Evolutionary conservation across 1,139 yeast species (phyloP).

Genomic region (Geotrichum restrictum): DNA sequence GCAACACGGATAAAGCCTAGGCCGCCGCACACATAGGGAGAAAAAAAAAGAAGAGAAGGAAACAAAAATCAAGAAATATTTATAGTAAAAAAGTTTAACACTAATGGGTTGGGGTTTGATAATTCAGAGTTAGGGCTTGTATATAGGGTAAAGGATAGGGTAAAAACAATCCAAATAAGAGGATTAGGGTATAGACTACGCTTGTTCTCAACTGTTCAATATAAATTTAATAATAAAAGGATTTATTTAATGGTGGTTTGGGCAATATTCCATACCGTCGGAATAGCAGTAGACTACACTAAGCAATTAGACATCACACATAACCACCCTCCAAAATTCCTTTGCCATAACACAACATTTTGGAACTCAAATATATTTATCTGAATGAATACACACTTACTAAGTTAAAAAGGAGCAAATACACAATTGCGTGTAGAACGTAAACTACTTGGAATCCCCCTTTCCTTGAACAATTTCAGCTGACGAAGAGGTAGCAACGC

Average conservation of each 20-base stretch:
- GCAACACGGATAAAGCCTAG: slow-evolving; percentile 69
- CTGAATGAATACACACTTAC: too few relatives aligned
- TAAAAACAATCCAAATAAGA: background rate
- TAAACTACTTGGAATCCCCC: background rate
- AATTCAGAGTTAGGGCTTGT: background rate
- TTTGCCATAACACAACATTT: background rate
- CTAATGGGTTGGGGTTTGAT: background rate
- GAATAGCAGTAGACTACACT: too few relatives aligned
- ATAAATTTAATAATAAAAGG: too few relatives aligned
- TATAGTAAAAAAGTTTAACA: background rate
- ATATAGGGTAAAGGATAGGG: too few relatives aligned
- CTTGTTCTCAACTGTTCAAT: too few relatives aligned
- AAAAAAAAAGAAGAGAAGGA: slow-evolving; percentile 14
- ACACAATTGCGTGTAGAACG: background rate
- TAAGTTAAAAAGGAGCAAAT: background rate
- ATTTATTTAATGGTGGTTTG: too few relatives aligned
- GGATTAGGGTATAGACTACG: too few relatives aligned
- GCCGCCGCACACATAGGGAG: slow-evolving; percentile 59
- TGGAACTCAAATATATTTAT: background rate
- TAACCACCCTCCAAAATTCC: too few relatives aligned
- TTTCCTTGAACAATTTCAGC: background rate
- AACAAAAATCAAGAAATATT: background rate
- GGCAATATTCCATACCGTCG: background rate
- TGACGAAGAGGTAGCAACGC: slow-evolving; percentile 10
- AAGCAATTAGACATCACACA: too few relatives aligned